These are phyloP conservation scores for Alternaria longipes DNA, from an alignment of 2,329 filamentous ascomycete genomes.

Conservation along the genomic window DNA sequence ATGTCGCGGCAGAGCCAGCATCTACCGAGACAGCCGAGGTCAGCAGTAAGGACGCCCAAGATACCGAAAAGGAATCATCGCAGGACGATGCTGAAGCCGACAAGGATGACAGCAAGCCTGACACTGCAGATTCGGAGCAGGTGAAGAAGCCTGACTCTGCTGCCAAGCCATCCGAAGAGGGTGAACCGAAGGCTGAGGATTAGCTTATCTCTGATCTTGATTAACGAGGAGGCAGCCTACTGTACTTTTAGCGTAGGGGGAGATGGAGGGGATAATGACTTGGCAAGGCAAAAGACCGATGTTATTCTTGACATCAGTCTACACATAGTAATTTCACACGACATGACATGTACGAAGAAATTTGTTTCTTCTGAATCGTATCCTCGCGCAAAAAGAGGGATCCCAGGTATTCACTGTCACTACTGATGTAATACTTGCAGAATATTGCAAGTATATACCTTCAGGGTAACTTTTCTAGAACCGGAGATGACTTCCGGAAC, in stretches of 20 bases:
- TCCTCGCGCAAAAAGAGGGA: neutral
- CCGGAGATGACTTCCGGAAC: too few species aligned
- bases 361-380: neutral
- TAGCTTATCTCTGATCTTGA: conserved; percentile 8
- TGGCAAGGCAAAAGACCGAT: neutral
- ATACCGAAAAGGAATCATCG: conserved; percentile 7
- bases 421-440: neutral
- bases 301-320: conserved; percentile 1
- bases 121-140: conserved; percentile 21
- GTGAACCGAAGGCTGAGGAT: conserved; percentile 15
- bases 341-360: neutral
- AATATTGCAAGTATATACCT: neutral
- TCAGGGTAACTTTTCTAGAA: neutral
- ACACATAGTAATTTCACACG: conserved; percentile 3
- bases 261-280: neutral
- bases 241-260: conserved; percentile 10
- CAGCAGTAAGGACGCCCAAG: conserved; percentile 4
- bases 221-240: neutral
- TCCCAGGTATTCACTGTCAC: neutral
- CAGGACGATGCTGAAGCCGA: conserved; percentile 11
- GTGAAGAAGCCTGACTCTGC: conserved; percentile 22
- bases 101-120: conserved; percentile 7
- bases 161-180: conserved; percentile 14
- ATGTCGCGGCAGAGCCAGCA: conserved; percentile 12
- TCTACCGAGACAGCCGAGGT: conserved; percentile 6